Conservation (phyloP, 73 alveolate species). For the Paramecium sexaurelia region DNA sequence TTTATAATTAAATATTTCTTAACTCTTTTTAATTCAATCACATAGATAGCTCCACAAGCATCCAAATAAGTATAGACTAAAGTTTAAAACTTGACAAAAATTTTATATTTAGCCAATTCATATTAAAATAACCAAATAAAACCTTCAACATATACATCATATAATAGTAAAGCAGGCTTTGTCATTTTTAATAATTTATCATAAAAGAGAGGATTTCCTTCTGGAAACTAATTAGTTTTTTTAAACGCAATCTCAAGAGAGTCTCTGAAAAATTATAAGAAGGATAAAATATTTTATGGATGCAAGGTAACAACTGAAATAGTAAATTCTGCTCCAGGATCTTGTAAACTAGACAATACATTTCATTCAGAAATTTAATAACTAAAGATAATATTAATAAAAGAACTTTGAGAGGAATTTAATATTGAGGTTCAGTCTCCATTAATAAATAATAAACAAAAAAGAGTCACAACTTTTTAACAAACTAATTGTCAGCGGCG, state of each 20-base stretch:
- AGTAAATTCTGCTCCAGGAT: not conserved
- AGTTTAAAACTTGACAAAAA: not conserved
- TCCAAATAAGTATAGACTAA: not conserved
- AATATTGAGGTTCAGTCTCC: constrained; percentile 6
- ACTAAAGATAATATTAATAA: not conserved
- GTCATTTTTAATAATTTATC: not conserved
- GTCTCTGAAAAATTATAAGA: not conserved
- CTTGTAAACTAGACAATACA: not conserved
- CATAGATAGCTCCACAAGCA: constrained; percentile 11
- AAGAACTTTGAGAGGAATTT: not conserved
- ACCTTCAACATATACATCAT: constrained; percentile 2
- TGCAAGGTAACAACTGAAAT: not conserved
- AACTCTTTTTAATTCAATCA: not conserved
- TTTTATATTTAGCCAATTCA: not conserved
- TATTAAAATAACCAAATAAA: not conserved
- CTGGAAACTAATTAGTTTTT: not conserved
- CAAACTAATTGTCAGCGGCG: not conserved
- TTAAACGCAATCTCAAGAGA: not conserved
- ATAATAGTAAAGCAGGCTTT: not conserved
- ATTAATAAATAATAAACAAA: constrained; percentile 21
- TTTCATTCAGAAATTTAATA: not conserved
- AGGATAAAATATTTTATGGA: not conserved
- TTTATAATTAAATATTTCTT: not conserved
- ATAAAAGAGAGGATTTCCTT: constrained; percentile 6
- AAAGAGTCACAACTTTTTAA: not conserved